Evolutionary conservation across 768 basidiomycete genomes (phyloP).

Genomic region (Baorangia bicolor): DNA sequence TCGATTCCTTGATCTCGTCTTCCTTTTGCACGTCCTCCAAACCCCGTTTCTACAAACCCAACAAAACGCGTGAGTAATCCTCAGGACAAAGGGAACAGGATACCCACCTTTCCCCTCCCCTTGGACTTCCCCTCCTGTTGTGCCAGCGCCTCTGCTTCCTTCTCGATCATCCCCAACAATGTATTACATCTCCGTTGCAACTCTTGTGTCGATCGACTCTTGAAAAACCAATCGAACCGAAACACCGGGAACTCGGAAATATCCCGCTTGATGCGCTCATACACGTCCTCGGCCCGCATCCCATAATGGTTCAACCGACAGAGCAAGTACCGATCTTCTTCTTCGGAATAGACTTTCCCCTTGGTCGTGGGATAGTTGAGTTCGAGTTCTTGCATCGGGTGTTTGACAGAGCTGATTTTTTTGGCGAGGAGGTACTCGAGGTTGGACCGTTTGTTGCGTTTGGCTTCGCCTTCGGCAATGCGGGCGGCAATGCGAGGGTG

Average conservation of each 20-base stretch:
- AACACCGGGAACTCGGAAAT: conserved; percentile 97
- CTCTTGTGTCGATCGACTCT: conserved; percentile 88
- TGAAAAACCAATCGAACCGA: conserved; percentile 98
- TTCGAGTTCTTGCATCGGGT: conserved; percentile 97
- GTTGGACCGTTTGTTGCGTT: conserved; percentile 83
- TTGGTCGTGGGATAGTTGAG: conserved; percentile 95
- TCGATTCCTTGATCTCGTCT: conserved; percentile 49
- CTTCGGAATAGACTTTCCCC: conserved; percentile 94
- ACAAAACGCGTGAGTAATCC: neutral
- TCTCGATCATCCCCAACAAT: conserved; percentile 85
- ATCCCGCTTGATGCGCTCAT: conserved; percentile 94
- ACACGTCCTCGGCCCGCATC: conserved; percentile 84
- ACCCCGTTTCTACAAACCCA: conserved; percentile 56
- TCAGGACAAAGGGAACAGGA: neutral
- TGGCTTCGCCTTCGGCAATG: conserved; percentile 85
- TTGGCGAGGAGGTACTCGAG: conserved; percentile 73
- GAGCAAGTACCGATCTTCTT: conserved; percentile 94
- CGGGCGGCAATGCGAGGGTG: conserved; percentile 79
- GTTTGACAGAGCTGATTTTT: conserved; percentile 80
- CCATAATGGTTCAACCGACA: conserved; percentile 90
- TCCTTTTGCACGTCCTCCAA: conserved; percentile 63
- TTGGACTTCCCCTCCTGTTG: conserved; percentile 68
- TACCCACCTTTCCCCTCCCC: conserved; percentile 64
- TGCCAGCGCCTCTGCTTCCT: conserved; percentile 71
- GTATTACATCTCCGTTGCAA: conserved; percentile 87